Percentiles rank a stretch among this genome's conserved stretches.
Evolutionary conservation across 768 basidiomycete genomes (phyloP).

Genomic region (Lentinula sp.): DNA sequence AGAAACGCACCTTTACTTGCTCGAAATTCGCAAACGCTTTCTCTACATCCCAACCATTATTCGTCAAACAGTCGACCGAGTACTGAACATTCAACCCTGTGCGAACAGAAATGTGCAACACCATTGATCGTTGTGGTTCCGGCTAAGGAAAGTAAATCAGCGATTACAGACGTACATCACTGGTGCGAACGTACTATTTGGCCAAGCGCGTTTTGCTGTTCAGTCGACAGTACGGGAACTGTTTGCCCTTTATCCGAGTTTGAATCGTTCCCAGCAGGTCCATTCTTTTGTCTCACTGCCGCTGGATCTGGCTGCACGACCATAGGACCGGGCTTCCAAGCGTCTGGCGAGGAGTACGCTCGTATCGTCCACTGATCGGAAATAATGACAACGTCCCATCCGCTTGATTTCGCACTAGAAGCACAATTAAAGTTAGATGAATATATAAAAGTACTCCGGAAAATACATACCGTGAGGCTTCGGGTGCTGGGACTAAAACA

Average conservation of each 20-base stretch:
- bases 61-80: constrained; percentile 78
- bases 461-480: constrained; percentile 72
- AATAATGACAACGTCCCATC: constrained; percentile 88
- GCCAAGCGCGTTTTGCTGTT: constrained; percentile 46
- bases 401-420: constrained; percentile 64
- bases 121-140: constrained; percentile 63
- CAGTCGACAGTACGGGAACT: constrained; percentile 25
- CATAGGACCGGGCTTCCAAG: constrained; percentile 74
- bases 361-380: constrained; percentile 86
- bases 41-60: constrained; percentile 81
- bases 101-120: constrained; percentile 62
- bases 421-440: neutral
- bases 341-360: constrained; percentile 75
- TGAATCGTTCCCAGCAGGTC: constrained; percentile 2
- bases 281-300: neutral
- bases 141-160: constrained; percentile 33
- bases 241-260: constrained; percentile 16
- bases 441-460: constrained; percentile 3
- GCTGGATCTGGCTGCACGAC: constrained; percentile 50
- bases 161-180: constrained; percentile 8
- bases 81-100: constrained; percentile 79
- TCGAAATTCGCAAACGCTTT: constrained; percentile 82
- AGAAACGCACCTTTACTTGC: constrained; percentile 64
- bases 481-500: constrained; percentile 73
- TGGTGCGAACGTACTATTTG: constrained; percentile 44